Percentiles rank a stretch among this genome's conserved stretches.
Conservation (phyloP, 768 basidiomycete species). For the Tylopilus rubrobrunneus region DNA sequence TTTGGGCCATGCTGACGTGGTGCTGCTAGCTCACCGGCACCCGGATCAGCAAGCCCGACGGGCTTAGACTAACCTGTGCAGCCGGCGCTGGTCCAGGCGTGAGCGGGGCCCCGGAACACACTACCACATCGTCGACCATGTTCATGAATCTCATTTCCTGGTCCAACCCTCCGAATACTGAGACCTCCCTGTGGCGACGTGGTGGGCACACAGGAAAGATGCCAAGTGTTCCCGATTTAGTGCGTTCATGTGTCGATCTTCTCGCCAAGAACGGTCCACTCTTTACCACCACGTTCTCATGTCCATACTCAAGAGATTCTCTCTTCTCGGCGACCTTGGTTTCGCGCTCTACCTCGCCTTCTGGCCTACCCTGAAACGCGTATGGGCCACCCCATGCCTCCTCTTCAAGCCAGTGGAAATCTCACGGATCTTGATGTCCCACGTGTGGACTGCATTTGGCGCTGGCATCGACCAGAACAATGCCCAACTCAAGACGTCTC, state of each 20-base stretch:
- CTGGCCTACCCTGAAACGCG: constrained; percentile 43
- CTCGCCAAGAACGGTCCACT: background rate
- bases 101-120: no score
- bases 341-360: constrained; percentile 35
- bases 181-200: background rate
- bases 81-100: background rate
- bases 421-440: constrained; percentile 53
- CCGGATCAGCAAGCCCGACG: background rate
- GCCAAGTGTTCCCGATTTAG: constrained; percentile 3
- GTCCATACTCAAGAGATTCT: constrained; percentile 24
- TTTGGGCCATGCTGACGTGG: background rate
- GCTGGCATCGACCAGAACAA: constrained; percentile 42
- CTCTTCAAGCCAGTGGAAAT: constrained; percentile 42
- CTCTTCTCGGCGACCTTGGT: constrained; percentile 41
- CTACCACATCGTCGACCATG: background rate
- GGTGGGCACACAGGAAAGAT: background rate
- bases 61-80: background rate
- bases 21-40: background rate
- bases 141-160: background rate
- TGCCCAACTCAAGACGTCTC: constrained; percentile 37
- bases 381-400: constrained; percentile 40
- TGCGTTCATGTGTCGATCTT: background rate
- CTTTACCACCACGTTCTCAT: constrained; percentile 10
- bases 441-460: constrained; percentile 54
- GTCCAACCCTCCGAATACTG: background rate